Percentiles rank a stretch among this genome's conserved stretches.
Conservation (phyloP, 805 yeast genomes). For the Jamesozyma hellenica region DNA sequence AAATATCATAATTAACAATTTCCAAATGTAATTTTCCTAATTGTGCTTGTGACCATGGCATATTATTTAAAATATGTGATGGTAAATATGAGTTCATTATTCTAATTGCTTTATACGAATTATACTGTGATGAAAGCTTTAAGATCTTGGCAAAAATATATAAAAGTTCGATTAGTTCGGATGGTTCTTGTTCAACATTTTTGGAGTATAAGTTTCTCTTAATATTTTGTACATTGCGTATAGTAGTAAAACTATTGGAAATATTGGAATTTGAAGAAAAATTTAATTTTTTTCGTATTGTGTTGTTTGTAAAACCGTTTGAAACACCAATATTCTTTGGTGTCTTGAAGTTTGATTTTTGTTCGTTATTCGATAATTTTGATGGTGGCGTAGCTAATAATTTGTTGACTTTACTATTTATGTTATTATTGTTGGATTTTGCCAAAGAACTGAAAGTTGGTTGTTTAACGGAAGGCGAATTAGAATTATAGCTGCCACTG, state of each 20-base stretch:
- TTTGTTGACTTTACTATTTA: constrained; percentile 6
- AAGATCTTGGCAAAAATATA: constrained; percentile 14
- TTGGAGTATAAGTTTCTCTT: no score
- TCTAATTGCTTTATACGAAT: constrained; percentile 72
- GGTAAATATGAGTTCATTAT: constrained; percentile 50
- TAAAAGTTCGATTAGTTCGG: constrained; percentile 5
- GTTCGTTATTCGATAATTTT: constrained; percentile 12
- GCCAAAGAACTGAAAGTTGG: constrained; percentile 11
- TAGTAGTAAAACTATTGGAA: background rate
- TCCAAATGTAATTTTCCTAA: constrained; percentile 80
- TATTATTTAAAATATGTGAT: constrained; percentile 40
- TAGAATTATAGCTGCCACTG: background rate
- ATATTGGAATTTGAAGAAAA: background rate
- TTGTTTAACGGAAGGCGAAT: constrained; percentile 9
- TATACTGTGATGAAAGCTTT: constrained; percentile 37
- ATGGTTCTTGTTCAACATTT: background rate
- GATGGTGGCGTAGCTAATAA: constrained; percentile 23
- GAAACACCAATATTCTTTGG: constrained; percentile 9
- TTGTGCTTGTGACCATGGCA: constrained; percentile 81
- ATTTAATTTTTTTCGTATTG: constrained; percentile 4
- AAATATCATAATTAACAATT: constrained; percentile 71
- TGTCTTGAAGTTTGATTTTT: constrained; percentile 15
- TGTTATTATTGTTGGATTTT: constrained; percentile 4
- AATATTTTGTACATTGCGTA: background rate
- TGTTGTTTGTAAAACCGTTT: background rate